Evolutionary conservation across 495 filamentous ascomycete species (phyloP), one percentile per base, ranked within the genome.

Genomic region (Oidiodendron maius): DNA sequence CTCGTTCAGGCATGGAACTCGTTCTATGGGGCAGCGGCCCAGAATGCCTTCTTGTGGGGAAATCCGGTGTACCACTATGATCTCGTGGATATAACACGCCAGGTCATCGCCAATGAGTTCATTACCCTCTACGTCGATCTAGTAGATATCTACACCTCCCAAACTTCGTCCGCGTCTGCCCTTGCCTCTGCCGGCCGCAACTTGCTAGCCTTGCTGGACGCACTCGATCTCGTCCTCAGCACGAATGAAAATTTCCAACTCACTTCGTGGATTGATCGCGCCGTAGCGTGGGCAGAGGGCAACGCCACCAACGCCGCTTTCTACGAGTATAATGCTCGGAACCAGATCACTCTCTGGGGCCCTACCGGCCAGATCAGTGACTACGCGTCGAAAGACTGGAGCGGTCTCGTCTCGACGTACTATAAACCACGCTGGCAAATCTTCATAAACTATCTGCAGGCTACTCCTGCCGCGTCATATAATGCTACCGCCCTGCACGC

Each of bases 281-380:
- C 74, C 12, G 62, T 65, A 18, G 45, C 68, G 9, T 17, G 9
- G 15, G 67, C 62, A 46, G n/a, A n/a, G n/a, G 62, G 62, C 4
- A 56, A 68, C 46, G 21, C 49, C 2, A 55, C 54, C 1, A 43
- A 49, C 3, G 61, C 61, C 36, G 54, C 64, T 13, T 76, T 69
- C 51, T 62, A 67, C 44, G 72, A 74, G 46, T 76, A 74, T 51
- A 62, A 77, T 30, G 74, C 74, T 8, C 65, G 69, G 34, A 76
- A 77, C 47, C 73, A 77, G 48, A 66, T 77, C 44, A 77, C 74
- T 11, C 61, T 76, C 2, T 78, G 73, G 72, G 75, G 75, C 0
- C 75, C 74, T 1, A 54, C 53, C 3, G 71, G 73, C 12, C 56
- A 78, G 52, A 73, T 76, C 21, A 61, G 51, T 21, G 74, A 77